phyloP scores from a whole-genome alignment of 257 asterid species.

The Ligustrum vulgare region DNA sequence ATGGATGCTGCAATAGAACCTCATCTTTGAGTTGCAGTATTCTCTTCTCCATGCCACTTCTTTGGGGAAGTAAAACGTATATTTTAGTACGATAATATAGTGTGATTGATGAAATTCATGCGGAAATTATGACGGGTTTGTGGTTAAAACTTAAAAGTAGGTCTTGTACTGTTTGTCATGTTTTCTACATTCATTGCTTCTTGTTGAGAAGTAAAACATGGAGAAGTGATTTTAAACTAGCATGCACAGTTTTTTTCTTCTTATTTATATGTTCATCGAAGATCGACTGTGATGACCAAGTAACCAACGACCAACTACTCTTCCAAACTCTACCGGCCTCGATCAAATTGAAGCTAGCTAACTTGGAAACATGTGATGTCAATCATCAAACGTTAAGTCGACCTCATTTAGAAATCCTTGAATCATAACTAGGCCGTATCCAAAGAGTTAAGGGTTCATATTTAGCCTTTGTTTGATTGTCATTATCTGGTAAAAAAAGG shows the following conservation, averaged over 20 bases:
- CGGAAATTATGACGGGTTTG: conserved; percentile 43
- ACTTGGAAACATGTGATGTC: not conserved
- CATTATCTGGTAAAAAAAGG: too few relatives aligned
- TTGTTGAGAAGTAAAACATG: not conserved
- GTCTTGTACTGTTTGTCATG: conserved; percentile 45
- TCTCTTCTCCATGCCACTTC: conserved; percentile 53
- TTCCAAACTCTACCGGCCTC: too few relatives aligned
- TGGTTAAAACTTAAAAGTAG: conserved; percentile 37
- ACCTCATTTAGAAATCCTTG: too few relatives aligned
- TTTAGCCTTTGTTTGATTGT: too few relatives aligned
- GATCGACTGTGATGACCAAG: conserved; percentile 9
- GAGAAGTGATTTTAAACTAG: too few relatives aligned
- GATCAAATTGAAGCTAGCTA: not conserved
- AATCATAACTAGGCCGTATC: too few relatives aligned
- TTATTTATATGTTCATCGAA: not conserved
- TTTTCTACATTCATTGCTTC: conserved; percentile 21
- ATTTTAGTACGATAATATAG: not conserved
- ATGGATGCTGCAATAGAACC: conserved; percentile 51
- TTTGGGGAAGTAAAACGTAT: not conserved
- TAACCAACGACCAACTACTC: not conserved
- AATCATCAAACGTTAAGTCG: not conserved
- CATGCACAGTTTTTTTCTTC: too few relatives aligned
- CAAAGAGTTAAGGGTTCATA: too few relatives aligned
- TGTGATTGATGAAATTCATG: conserved; percentile 30
- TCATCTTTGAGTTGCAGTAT: conserved; percentile 34